A percentile compares a stretch with the other conserved stretches of the same genome.
phyloP scores from a whole-genome alignment of 495 filamentous ascomycete genomes.

The Aspergillus bridgeri region DNA sequence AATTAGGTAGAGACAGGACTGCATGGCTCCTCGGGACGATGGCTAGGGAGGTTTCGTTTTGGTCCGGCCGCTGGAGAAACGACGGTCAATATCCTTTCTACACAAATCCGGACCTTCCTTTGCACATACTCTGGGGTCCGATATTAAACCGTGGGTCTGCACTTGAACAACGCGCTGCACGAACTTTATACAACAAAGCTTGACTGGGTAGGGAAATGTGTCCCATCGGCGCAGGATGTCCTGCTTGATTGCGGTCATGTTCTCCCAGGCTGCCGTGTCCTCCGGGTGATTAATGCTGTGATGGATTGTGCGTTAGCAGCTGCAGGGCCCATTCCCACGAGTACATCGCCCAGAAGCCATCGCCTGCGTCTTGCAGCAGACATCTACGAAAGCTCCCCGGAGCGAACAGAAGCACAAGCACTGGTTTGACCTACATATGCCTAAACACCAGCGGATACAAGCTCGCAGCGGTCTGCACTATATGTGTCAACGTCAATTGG shows the following conservation, averaged over 20 bases:
- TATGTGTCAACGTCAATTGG: constrained; percentile 66
- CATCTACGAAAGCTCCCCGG: constrained; percentile 18
- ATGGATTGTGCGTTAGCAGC: constrained; percentile 31
- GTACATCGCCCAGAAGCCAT: background rate
- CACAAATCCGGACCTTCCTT: background rate
- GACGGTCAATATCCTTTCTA: constrained; percentile 22
- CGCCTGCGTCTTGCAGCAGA: background rate
- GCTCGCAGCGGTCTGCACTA: constrained; percentile 81
- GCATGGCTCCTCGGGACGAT: constrained; percentile 82
- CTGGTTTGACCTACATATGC: constrained; percentile 73
- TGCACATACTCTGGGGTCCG: constrained; percentile 75
- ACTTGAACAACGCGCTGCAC: constrained; percentile 87
- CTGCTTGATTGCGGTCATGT: constrained; percentile 83
- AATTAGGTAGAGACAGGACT: constrained; percentile 66
- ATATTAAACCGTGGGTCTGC: constrained; percentile 78
- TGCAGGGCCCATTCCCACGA: constrained; percentile 4
- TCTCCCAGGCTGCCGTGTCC: constrained; percentile 78
- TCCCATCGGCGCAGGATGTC: constrained; percentile 89
- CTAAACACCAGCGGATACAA: constrained; percentile 88
- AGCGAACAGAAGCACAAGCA: constrained; percentile 10
- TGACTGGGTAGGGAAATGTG: constrained; percentile 67
- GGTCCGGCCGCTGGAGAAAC: constrained; percentile 64
- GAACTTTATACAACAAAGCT: constrained; percentile 95
- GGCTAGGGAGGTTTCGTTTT: constrained; percentile 81
- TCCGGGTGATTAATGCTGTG: constrained; percentile 77